These are phyloP conservation scores for Urostyla sp. DNA, from an alignment of 73 alveolate species.

Conservation along the genomic window DNA sequence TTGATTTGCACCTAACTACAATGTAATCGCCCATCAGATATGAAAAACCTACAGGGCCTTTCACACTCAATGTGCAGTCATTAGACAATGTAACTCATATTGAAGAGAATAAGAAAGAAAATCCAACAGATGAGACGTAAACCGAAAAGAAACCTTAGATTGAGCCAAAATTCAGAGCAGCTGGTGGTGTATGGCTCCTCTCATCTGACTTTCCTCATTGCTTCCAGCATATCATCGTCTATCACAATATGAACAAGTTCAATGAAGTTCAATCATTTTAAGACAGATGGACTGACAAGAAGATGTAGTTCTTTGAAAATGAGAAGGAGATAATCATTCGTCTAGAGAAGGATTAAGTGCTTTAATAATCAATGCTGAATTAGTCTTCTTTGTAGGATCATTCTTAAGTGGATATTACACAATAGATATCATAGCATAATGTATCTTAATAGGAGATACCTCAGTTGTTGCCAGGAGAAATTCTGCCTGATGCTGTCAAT, in stretches of 20 bases:
- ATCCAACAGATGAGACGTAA: constrained; percentile 37
- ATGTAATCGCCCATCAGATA: too few species aligned
- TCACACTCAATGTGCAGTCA: constrained; percentile 34
- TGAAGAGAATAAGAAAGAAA: not conserved
- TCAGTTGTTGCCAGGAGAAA: constrained; percentile 40
- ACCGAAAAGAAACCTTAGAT: constrained; percentile 11
- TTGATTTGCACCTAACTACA: not conserved
- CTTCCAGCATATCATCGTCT: constrained; percentile 73
- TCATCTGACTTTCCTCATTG: constrained; percentile 79
- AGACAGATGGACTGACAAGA: constrained; percentile 68
- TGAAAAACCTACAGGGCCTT: constrained; percentile 26
- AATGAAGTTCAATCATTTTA: constrained; percentile 45
- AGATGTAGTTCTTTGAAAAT: constrained; percentile 59
- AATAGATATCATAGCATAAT: not conserved
- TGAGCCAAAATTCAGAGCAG: constrained; percentile 82
- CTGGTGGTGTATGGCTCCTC: constrained; percentile 89
- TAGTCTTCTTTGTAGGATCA: not conserved
- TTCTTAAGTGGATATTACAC: constrained; percentile 4
- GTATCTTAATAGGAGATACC: not conserved
- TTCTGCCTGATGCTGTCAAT: not conserved
- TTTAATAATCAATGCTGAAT: not conserved
- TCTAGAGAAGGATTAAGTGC: constrained; percentile 47
- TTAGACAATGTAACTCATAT: not conserved
- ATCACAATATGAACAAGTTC: constrained; percentile 75
- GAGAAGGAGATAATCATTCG: constrained; percentile 62